phyloP scores from a whole-genome alignment of 2,329 filamentous ascomycete genomes.

The Colletotrichum sp. region DNA sequence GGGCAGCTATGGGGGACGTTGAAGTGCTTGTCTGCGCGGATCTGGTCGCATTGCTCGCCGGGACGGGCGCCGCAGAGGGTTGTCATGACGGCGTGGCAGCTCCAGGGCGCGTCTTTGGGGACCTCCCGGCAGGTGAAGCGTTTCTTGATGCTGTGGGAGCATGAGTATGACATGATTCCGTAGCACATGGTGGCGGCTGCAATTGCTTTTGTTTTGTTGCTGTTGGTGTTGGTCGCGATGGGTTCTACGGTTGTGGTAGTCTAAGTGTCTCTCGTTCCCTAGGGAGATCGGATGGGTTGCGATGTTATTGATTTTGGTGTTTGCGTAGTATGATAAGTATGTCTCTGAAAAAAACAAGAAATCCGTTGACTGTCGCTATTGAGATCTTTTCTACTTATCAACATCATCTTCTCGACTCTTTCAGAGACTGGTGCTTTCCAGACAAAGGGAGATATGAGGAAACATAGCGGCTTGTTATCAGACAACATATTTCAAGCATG shows the following conservation, averaged over 20 bases:
- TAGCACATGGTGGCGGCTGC: conserved; percentile 14
- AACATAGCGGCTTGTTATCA: neutral
- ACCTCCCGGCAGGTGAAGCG: conserved; percentile 1
- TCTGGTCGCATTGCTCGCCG: neutral
- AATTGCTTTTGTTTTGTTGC: neutral
- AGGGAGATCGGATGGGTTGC: neutral
- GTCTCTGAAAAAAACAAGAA: neutral
- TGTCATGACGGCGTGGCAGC: neutral
- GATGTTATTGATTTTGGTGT: neutral
- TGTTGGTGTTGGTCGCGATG: neutral
- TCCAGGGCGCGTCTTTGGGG: neutral
- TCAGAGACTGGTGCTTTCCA: neutral
- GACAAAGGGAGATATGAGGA: neutral
- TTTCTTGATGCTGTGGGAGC: neutral
- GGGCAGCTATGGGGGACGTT: neutral
- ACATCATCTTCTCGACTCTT: neutral
- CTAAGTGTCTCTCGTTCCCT: neutral
- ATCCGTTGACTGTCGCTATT: neutral
- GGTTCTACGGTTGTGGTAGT: neutral
- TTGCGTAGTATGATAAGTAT: neutral
- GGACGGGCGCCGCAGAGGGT: conserved; percentile 10
- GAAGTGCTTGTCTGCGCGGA: neutral
- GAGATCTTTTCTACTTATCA: neutral
- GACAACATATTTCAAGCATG: neutral
- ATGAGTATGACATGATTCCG: neutral